phyloP scores from a whole-genome alignment of 345 rosid species.

The Euphorbia peplus region DNA sequence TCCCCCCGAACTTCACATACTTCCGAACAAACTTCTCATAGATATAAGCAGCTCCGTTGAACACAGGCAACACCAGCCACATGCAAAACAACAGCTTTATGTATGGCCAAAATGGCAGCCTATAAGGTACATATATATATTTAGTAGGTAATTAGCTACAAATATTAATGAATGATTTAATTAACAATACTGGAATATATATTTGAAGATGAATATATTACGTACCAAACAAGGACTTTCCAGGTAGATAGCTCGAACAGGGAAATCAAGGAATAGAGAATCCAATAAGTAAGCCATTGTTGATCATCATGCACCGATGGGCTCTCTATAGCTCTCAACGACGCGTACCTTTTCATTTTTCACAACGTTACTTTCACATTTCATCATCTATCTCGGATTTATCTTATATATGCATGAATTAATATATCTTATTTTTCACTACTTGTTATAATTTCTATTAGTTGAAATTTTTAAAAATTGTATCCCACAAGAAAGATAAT shows the following conservation, averaged over 20 bases:
- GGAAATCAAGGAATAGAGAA: conserved; percentile 73
- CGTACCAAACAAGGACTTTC: conserved; percentile 70
- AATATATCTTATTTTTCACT: no score
- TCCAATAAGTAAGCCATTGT: conserved; percentile 98
- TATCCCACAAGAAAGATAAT: no score
- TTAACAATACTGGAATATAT: no score
- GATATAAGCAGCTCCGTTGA: conserved; percentile 86
- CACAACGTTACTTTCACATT: no score
- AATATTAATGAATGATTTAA: no score
- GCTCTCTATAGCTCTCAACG: conserved; percentile 84
- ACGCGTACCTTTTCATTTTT: conserved; percentile 60
- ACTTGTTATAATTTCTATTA: no score
- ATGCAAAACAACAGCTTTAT: conserved; percentile 62
- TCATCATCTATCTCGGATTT: no score
- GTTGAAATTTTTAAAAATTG: no score
- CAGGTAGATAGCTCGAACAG: conserved; percentile 69
- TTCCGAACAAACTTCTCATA: conserved; percentile 56
- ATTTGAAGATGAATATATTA: no score
- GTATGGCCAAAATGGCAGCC: conserved; percentile 93
- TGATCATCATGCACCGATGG: conserved; percentile 82
- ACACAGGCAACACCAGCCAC: conserved; percentile 86
- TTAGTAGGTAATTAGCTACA: no score
- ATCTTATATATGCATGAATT: no score
- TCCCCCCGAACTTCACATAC: conserved; percentile 57
- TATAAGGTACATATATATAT: conserved; percentile 8